A percentile compares a stretch with the other conserved stretches of the same genome.
These are phyloP conservation scores for Echinosophora koreensis DNA, from an alignment of 306 rosid species.

Conservation along the genomic window DNA sequence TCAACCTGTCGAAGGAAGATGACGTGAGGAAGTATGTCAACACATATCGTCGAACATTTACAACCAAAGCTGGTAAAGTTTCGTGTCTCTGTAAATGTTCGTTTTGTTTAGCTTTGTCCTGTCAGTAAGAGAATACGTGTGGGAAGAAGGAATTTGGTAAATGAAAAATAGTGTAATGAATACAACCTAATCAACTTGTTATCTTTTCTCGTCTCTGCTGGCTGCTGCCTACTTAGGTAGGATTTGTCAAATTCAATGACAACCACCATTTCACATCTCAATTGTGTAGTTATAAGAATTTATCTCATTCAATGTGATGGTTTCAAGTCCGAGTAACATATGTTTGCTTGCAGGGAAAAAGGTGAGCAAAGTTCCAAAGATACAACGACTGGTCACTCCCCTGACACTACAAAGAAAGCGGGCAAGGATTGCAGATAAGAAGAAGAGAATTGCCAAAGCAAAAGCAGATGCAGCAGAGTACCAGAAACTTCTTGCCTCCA, in stretches of 20 bases:
- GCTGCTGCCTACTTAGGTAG: not conserved
- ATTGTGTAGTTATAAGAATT: not conserved
- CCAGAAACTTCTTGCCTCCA: slow-evolving; percentile 57
- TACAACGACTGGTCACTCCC: slow-evolving; percentile 52
- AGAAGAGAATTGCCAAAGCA: slow-evolving; percentile 55
- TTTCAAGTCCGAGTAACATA: not conserved
- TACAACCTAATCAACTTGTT: not conserved
- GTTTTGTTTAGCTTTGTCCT: not conserved
- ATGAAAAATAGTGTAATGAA: not conserved
- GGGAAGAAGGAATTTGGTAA: not conserved
- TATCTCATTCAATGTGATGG: not conserved
- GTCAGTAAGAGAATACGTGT: not conserved
- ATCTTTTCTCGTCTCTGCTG: not conserved
- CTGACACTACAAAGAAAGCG: slow-evolving; percentile 55
- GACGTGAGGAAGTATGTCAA: slow-evolving; percentile 58
- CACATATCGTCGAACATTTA: slow-evolving; percentile 52
- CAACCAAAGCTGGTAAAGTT: slow-evolving; percentile 49
- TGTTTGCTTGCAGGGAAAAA: slow-evolving; percentile 46
- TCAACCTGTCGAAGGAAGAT: slow-evolving; percentile 54
- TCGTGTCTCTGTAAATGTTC: slow-evolving; percentile 1
- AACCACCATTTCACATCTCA: not conserved
- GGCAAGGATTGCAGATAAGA: slow-evolving; percentile 53
- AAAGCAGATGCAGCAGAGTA: slow-evolving; percentile 55
- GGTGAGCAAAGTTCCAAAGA: slow-evolving; percentile 56
- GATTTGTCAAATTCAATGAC: not conserved